Conservation (phyloP, 257 asterid genomes). For the Przewalskia tangutica region DNA sequence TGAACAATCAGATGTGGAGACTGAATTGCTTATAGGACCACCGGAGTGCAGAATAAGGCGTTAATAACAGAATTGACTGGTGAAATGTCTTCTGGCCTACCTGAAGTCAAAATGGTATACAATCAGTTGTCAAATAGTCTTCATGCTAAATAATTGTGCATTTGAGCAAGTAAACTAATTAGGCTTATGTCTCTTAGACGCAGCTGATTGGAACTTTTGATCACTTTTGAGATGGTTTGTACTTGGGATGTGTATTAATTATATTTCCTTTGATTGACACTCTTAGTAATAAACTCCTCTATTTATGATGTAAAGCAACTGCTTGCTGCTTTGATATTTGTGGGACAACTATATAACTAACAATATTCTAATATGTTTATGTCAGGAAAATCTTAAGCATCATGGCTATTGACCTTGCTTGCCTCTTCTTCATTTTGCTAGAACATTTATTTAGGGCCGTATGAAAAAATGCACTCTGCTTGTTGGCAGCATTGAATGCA, state of each 20-base stretch:
- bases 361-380: neutral
- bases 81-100: neutral
- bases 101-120: neutral
- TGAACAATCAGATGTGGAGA: constrained; percentile 78
- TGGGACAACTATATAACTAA: neutral
- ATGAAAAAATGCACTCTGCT: too few species aligned
- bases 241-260: neutral
- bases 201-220: neutral
- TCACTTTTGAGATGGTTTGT: neutral
- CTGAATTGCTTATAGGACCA: constrained; percentile 71
- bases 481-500: too few species aligned
- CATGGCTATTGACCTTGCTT: neutral
- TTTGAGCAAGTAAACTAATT: neutral
- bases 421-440: neutral
- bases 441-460: neutral
- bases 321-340: neutral
- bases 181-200: neutral
- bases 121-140: neutral
- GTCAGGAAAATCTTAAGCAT: neutral
- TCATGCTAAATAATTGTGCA: neutral
- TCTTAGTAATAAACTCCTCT: neutral
- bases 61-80: neutral
- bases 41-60: constrained; percentile 60
- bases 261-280: neutral
- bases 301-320: neutral